Base-by-base conservation (phyloP, 2,329 filamentous ascomycete genomes). In the Magnaporthiopsis rhizophila region DNA sequence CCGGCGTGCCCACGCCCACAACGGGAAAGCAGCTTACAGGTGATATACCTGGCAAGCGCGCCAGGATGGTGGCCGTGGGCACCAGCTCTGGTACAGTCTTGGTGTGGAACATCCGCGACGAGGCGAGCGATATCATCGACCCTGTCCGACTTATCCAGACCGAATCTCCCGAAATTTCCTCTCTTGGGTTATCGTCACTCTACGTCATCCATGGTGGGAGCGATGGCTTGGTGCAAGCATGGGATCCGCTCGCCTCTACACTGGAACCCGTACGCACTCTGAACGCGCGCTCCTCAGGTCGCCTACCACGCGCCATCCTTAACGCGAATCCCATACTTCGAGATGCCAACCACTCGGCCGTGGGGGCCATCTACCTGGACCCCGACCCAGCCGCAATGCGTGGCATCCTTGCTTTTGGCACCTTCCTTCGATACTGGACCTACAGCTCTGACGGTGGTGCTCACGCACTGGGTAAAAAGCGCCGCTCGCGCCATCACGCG, bases 201-300 rank as follows among this genome's bases (percentile, higher is more conserved):
- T 96, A 96, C 72, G 78, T 99, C 21, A 90, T 98, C 8, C 91
- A 97, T 73, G 95, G 95, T 62, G 95, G 95, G 32, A 97, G 90
- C 69, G 95, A 99, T 76, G 94, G 95, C 0, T 84, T 98, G 3
- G 94, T 97, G 5, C 95, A 98, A 74, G 91, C 92, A 7, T 99
- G 95, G 95, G 95, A 99, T 77, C 91, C 90, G n/a, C 80, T 99
- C 60, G 91, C 89, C 0, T 98, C 94, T 2, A 89, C 84, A 0
- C 76, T 83, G 24, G 86, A 89, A 26, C 91, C 95, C 0, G 84
- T 98, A 62, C 87, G 92, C 56, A 98, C 92, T 0, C 81, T 99
- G 64, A 93, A 96, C 72, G 91, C 92, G 3, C 87, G 90, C 18
- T 92, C 94, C 68, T 90, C 90, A 2, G 89, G 90, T 9, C 87